These are phyloP conservation scores for Fusarium papillatum DNA, from an alignment of 2,329 filamentous ascomycete genomes.

Conservation along the genomic window DNA sequence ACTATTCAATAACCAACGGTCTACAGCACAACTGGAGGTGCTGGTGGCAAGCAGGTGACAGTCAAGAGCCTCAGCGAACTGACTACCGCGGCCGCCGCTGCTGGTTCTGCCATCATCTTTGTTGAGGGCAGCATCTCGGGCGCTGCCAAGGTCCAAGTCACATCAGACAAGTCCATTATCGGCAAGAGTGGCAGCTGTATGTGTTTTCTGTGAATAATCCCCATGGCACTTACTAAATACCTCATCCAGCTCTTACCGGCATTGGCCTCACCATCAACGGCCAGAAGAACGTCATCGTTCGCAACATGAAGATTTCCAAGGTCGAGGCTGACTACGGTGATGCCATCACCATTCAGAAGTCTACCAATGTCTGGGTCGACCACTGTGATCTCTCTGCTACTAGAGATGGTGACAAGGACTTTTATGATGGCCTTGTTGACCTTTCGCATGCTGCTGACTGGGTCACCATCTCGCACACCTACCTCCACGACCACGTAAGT, in stretches of 20 bases:
- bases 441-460: slow-evolving; percentile 59
- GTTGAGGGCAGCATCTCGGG: slow-evolving; percentile 39
- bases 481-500: slow-evolving; percentile 56
- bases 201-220: too few species aligned
- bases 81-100: slow-evolving; percentile 25
- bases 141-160: slow-evolving; percentile 39
- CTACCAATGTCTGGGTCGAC: slow-evolving; percentile 63
- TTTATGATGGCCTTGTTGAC: slow-evolving; percentile 59
- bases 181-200: slow-evolving; percentile 38
- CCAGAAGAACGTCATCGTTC: slow-evolving; percentile 66
- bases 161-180: slow-evolving; percentile 41
- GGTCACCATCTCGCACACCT: slow-evolving; percentile 57
- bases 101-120: slow-evolving; percentile 28
- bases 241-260: slow-evolving; percentile 28
- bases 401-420: slow-evolving; percentile 56
- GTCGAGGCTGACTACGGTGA: slow-evolving; percentile 62
- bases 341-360: slow-evolving; percentile 62
- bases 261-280: slow-evolving; percentile 35
- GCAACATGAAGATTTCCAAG: slow-evolving; percentile 66
- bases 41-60: slow-evolving; percentile 23
- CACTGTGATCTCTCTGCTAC: slow-evolving; percentile 57
- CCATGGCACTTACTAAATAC: too few species aligned
- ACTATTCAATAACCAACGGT: too few species aligned
- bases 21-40: slow-evolving; percentile 33
- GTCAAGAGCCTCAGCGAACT: slow-evolving; percentile 34